Conservation (phyloP, 176 grass and related monocot species). For the Elymus sibiricus region DNA sequence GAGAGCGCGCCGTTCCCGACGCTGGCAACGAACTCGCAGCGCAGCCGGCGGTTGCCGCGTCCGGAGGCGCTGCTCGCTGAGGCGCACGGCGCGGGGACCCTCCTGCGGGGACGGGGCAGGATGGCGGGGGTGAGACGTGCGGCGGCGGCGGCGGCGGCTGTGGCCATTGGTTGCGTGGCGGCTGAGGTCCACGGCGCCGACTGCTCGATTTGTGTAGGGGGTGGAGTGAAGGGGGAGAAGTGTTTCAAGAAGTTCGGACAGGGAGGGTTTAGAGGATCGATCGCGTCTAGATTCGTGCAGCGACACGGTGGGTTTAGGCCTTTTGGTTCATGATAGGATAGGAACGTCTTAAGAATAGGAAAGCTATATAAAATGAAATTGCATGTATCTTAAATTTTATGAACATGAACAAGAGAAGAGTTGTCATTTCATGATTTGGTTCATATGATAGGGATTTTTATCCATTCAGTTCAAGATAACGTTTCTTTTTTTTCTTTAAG, state of each 20-base stretch:
- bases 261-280: not conserved
- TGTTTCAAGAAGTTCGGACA: not conserved
- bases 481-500: too few relatives aligned
- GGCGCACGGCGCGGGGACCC: conserved; percentile 16
- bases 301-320: not conserved
- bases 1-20: conserved; percentile 76
- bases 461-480: too few relatives aligned
- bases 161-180: conserved; percentile 21
- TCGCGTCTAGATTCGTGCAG: not conserved
- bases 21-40: conserved; percentile 71
- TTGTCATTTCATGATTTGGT: too few relatives aligned
- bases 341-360: too few relatives aligned
- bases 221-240: not conserved
- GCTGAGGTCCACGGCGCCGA: conserved; percentile 7
- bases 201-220: not conserved
- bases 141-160: not conserved
- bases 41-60: conserved; percentile 30
- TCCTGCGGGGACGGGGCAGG: not conserved
- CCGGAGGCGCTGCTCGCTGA: conserved; percentile 7
- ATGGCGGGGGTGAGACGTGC: not conserved
- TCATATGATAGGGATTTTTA: too few relatives aligned
- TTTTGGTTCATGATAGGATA: not conserved
- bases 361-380: too few relatives aligned
- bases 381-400: too few relatives aligned
- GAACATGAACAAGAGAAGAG: too few relatives aligned